Conservation (phyloP, 768 basidiomycete genomes). For the Hygrocybe punicea region DNA sequence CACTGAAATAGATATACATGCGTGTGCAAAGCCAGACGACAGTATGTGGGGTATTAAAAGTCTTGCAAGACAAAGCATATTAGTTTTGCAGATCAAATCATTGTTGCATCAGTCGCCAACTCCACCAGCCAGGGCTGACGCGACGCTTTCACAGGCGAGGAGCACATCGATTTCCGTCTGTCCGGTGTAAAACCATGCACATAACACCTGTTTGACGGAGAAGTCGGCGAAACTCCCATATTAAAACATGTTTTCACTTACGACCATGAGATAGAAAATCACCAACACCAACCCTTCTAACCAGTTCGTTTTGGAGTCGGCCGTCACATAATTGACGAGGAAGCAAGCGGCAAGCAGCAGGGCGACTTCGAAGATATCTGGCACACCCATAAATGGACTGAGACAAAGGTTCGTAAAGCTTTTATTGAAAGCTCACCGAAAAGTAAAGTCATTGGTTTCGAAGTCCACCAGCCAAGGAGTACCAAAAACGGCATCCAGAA, state of each 20-base stretch:
- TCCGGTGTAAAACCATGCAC: conserved; percentile 65
- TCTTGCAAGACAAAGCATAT: neutral
- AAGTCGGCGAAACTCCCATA: neutral
- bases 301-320: conserved; percentile 79
- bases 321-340: conserved; percentile 76
- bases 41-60: too few species aligned
- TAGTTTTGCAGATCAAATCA: neutral
- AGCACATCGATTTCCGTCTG: conserved; percentile 47
- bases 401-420: neutral
- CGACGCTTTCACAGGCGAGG: conserved; percentile 42
- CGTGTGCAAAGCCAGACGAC: too few species aligned
- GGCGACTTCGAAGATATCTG: conserved; percentile 69
- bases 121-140: conserved; percentile 28
- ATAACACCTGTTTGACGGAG: conserved; percentile 44
- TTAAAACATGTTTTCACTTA: conserved; percentile 18
- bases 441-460: conserved; percentile 57
- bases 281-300: conserved; percentile 67
- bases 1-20: too few species aligned
- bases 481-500: conserved; percentile 79
- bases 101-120: neutral
- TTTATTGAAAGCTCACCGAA: conserved; percentile 49
- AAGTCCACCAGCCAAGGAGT: conserved; percentile 63
- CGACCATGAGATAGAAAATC: conserved; percentile 66
- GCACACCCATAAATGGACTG: conserved; percentile 1
- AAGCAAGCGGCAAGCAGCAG: conserved; percentile 65